Conservation (phyloP, 768 basidiomycete genomes). For the Pisolithus orientalis region DNA sequence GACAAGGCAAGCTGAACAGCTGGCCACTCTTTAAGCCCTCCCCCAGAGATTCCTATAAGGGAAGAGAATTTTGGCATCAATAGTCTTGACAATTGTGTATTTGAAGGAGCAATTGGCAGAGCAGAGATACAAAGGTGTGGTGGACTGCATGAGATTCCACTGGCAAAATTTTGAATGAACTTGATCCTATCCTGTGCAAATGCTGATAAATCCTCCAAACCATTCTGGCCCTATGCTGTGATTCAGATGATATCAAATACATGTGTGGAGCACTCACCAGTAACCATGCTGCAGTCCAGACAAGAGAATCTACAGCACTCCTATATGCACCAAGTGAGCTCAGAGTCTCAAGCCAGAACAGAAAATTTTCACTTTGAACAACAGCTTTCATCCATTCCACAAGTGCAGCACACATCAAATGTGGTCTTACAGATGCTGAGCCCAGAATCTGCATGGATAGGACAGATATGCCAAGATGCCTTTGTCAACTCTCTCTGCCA, state of each 20-base stretch:
- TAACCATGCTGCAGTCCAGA: background rate
- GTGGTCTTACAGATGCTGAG: too few species aligned
- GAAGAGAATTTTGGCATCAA: background rate
- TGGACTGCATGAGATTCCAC: conserved; percentile 7
- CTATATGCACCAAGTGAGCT: background rate
- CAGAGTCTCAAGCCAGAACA: background rate
- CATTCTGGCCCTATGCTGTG: too few species aligned
- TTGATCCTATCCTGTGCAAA: conserved; percentile 3
- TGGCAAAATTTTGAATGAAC: conserved; percentile 10
- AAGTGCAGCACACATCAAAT: too few species aligned
- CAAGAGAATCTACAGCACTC: background rate
- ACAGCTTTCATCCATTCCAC: background rate
- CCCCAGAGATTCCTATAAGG: background rate
- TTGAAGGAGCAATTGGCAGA: conserved; percentile 15
- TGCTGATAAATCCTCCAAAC: too few species aligned
- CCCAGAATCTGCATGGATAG: background rate
- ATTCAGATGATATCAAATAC: too few species aligned
- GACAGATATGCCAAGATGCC: background rate
- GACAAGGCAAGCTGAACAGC: background rate
- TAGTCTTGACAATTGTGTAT: conserved; percentile 13
- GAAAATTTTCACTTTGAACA: background rate
- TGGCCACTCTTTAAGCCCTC: background rate
- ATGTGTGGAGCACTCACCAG: background rate
- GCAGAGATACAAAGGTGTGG: conserved; percentile 22
- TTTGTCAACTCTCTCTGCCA: background rate